phyloP scores from a whole-genome alignment of 1,284 basidiomycete species.

The Termitomyces sp. region DNA sequence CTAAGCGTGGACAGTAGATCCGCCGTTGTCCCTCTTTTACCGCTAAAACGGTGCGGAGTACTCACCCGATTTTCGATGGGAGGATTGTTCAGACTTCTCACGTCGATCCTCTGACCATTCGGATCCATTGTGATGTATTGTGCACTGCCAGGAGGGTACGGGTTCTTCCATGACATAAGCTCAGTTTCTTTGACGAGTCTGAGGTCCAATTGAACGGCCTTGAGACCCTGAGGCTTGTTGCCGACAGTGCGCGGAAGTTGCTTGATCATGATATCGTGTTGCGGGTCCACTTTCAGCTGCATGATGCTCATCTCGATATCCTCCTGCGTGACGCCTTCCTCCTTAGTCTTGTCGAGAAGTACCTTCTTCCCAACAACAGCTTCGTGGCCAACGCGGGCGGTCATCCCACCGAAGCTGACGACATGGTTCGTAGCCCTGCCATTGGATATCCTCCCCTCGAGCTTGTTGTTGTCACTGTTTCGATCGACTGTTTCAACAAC shows the following conservation, averaged over 20 bases:
- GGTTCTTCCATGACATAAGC: slow-evolving; percentile 14
- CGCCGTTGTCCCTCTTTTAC: background rate
- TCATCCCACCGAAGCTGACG: slow-evolving; percentile 36
- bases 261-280: slow-evolving; percentile 19
- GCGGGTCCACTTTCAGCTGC: slow-evolving; percentile 14
- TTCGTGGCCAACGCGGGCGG: slow-evolving; percentile 19
- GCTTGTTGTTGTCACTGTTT: too few species aligned
- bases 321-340: slow-evolving; percentile 23
- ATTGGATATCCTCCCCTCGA: too few species aligned
- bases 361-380: slow-evolving; percentile 16
- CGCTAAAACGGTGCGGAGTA: background rate
- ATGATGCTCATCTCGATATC: slow-evolving; percentile 12
- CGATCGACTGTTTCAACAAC: too few species aligned
- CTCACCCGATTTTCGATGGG: too few species aligned
- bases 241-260: slow-evolving; percentile 36
- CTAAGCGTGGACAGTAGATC: background rate
- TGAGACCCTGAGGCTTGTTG: slow-evolving; percentile 30
- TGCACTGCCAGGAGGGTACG: slow-evolving; percentile 17
- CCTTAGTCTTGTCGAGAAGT: slow-evolving; percentile 20
- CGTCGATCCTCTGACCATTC: too few species aligned
- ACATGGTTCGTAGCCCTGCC: slow-evolving; percentile 17
- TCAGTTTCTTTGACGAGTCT: slow-evolving; percentile 16
- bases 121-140: slow-evolving; percentile 14
- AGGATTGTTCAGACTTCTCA: too few species aligned
- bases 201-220: slow-evolving; percentile 28